phyloP scores from a whole-genome alignment of 1,284 basidiomycete genomes.

The Melanopsichium pennsylvanicum region DNA sequence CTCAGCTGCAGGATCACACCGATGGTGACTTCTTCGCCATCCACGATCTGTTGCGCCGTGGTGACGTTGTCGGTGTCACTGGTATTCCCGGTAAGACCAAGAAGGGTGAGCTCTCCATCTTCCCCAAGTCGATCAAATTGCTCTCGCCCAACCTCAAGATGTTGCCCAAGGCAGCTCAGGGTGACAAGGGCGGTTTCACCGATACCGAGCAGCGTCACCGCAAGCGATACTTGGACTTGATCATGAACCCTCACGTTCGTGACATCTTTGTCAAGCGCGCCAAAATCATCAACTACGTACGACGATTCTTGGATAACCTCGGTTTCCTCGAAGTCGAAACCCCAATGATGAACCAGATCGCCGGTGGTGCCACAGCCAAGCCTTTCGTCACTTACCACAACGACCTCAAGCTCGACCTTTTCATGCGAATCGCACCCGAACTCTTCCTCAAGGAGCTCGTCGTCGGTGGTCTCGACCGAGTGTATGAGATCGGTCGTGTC shows the following conservation, averaged over 20 bases:
- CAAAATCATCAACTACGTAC: constrained; percentile 70
- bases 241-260: constrained; percentile 90
- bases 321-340: constrained; percentile 99
- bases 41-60: constrained; percentile 89
- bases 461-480: constrained; percentile 94
- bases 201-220: constrained; percentile 97
- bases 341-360: constrained; percentile 96
- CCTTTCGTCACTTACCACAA: constrained; percentile 99
- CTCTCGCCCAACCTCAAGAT: constrained; percentile 96
- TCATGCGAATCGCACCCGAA: constrained; percentile 96
- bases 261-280: constrained; percentile 87
- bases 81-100: constrained; percentile 91
- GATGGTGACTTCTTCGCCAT: constrained; percentile 73
- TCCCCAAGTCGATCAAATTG: constrained; percentile 81
- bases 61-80: constrained; percentile 92
- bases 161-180: constrained; percentile 70
- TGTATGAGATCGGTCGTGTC: constrained; percentile 97
- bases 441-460: constrained; percentile 97
- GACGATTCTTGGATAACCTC: constrained; percentile 86
- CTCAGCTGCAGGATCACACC: constrained; percentile 77
- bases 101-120: constrained; percentile 93
- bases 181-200: constrained; percentile 71
- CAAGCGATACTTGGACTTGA: constrained; percentile 98
- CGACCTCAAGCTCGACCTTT: constrained; percentile 95
- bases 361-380: constrained; percentile 97